Percentiles rank a stretch among this genome's conserved stretches.
These are phyloP conservation scores for Penicillium diatomitis DNA, from an alignment of 495 filamentous ascomycete genomes.

Conservation along the genomic window DNA sequence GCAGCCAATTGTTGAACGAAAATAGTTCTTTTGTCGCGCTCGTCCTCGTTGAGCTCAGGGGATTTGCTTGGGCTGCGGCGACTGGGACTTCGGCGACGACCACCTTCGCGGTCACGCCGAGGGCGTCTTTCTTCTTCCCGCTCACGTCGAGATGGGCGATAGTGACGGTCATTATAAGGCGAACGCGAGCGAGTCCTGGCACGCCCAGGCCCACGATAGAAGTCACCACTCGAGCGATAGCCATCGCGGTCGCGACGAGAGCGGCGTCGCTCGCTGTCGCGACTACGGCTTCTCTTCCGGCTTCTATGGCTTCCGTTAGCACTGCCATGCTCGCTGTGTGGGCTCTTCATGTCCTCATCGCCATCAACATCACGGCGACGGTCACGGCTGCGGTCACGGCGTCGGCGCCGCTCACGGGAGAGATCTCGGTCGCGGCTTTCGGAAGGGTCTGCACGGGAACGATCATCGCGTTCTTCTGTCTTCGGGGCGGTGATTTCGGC, in stretches of 20 bases:
- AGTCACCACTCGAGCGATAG: slow-evolving; percentile 59
- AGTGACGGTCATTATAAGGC: slow-evolving; percentile 63
- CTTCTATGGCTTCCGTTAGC: slow-evolving; percentile 74
- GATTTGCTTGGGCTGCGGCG: slow-evolving; percentile 42
- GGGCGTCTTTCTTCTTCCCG: slow-evolving; percentile 15
- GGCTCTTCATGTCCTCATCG: slow-evolving; percentile 61
- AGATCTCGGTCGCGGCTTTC: slow-evolving; percentile 49
- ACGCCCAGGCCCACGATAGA: slow-evolving; percentile 62
- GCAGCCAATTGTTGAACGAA: slow-evolving; percentile 97
- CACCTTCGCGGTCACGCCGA: slow-evolving; percentile 41
- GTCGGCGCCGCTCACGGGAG: slow-evolving; percentile 50
- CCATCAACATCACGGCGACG: slow-evolving; percentile 56
- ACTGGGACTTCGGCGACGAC: slow-evolving; percentile 44
- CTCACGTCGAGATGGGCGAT: slow-evolving; percentile 48
- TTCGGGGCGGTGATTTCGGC: slow-evolving; percentile 40
- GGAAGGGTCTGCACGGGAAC: slow-evolving; percentile 44
- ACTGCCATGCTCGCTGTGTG: slow-evolving; percentile 70
- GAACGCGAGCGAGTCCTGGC: slow-evolving; percentile 69
- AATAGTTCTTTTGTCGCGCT: slow-evolving; percentile 91
- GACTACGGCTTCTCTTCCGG: slow-evolving; percentile 74
- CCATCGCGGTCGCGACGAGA: slow-evolving; percentile 69
- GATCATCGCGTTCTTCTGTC: slow-evolving; percentile 49
- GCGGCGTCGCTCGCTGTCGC: slow-evolving; percentile 69
- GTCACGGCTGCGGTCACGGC: slow-evolving; percentile 54
- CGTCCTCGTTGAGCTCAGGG: slow-evolving; percentile 77